These are phyloP conservation scores for Funneliformis caledonium DNA, from an alignment of 371 early-diverging fungal genomes.

Conservation along the genomic window DNA sequence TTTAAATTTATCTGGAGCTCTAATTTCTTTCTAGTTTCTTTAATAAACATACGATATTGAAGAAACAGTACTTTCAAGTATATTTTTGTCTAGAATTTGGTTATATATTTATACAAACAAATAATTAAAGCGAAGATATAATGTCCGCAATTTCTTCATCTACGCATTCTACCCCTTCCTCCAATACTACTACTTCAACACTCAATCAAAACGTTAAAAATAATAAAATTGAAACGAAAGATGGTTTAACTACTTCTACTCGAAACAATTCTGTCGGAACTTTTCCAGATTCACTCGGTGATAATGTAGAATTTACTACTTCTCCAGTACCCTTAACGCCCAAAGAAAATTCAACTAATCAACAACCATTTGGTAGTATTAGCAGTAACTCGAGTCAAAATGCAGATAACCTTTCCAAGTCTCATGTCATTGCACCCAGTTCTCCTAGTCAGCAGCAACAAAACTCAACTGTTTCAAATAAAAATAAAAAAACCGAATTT, in stretches of 20 bases:
- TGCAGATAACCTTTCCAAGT: neutral
- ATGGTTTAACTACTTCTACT: neutral
- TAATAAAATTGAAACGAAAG: neutral
- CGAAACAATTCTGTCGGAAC: neutral
- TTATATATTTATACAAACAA: neutral
- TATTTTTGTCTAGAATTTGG: too few species aligned
- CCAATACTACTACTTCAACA: neutral
- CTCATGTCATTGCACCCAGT: neutral
- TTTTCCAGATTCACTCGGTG: neutral
- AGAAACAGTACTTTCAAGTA: too few species aligned
- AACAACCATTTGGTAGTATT: neutral
- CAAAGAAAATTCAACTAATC: slow-evolving; percentile 21
- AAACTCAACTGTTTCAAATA: neutral
- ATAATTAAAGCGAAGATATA: neutral
- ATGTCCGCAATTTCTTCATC: neutral
- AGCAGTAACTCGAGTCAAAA: neutral
- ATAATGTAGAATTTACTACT: neutral
- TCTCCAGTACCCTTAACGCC: slow-evolving; percentile 2
- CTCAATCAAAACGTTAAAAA: neutral
- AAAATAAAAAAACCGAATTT: slow-evolving; percentile 6
- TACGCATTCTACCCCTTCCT: neutral
- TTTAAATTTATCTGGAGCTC: too few species aligned
- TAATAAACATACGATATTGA: too few species aligned
- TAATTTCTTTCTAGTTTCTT: too few species aligned
- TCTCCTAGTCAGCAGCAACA: neutral